Percentiles rank a stretch among this genome's conserved stretches.
phyloP scores from a whole-genome alignment of 169 alveolate species.

The Miamiensis avidus region DNA sequence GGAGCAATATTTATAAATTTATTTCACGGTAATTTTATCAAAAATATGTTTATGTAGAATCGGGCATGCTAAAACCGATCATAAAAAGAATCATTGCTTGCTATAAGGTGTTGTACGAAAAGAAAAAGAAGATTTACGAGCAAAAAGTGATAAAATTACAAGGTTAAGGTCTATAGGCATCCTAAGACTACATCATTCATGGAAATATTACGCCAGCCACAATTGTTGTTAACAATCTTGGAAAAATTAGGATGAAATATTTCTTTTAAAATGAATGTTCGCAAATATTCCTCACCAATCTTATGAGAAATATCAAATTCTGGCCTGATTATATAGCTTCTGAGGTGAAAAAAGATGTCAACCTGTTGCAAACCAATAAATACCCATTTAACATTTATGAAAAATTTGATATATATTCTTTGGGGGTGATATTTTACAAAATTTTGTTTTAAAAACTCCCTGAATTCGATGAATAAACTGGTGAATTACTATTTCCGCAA shows the following conservation, averaged over 20 bases:
- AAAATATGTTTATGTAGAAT: background rate
- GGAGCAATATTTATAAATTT: too few relatives aligned
- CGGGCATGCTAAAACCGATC: background rate
- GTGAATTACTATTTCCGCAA: background rate
- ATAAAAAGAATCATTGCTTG: background rate
- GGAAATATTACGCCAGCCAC: background rate
- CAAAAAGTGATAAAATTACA: too few relatives aligned
- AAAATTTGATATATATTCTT: background rate
- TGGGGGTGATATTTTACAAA: background rate
- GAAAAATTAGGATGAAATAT: background rate
- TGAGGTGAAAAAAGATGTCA: background rate
- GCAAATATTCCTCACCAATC: too few relatives aligned
- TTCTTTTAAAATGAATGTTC: background rate
- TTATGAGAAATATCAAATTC: background rate
- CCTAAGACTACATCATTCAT: background rate
- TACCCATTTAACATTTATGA: background rate
- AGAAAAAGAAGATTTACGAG: too few relatives aligned
- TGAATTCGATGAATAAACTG: background rate
- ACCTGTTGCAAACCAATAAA: too few relatives aligned
- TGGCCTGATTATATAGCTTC: background rate
- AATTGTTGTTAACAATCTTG: background rate
- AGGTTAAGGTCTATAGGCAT: background rate
- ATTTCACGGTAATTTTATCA: too few relatives aligned
- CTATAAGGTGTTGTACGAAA: background rate
- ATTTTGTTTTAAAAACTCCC: background rate